Evolutionary conservation across 805 yeast species (phyloP).

Genomic region (Barnettozyma vustinii): DNA sequence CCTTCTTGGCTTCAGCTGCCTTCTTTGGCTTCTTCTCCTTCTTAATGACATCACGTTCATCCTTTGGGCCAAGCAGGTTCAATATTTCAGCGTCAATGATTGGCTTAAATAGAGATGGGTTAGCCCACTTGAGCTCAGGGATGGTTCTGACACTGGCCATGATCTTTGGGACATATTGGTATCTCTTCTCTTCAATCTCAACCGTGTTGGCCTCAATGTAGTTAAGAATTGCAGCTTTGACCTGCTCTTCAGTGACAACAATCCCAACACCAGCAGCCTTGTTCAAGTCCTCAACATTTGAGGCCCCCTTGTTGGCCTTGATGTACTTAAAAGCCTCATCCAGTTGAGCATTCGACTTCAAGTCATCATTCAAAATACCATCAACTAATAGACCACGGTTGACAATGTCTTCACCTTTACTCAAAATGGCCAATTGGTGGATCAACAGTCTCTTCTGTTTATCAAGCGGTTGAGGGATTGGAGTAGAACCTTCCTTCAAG

Average conservation of each 20-base stretch:
- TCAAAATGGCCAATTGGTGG: constrained; percentile 71
- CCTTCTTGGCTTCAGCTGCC: constrained; percentile 24
- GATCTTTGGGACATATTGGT: constrained; percentile 69
- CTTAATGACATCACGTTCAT: constrained; percentile 82
- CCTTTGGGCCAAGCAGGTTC: constrained; percentile 84
- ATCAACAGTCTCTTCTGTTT: constrained; percentile 59
- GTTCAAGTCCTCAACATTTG: constrained; percentile 49
- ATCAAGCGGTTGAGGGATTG: constrained; percentile 37
- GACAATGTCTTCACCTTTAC: constrained; percentile 48
- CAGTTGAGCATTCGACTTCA: constrained; percentile 68
- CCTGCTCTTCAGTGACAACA: constrained; percentile 60
- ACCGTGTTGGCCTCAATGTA: constrained; percentile 57
- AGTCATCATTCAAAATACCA: constrained; percentile 58
- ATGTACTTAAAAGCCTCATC: constrained; percentile 76
- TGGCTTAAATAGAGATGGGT: constrained; percentile 82
- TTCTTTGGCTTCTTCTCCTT: constrained; percentile 63
- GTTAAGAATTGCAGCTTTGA: constrained; percentile 47
- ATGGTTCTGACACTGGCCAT: constrained; percentile 72
- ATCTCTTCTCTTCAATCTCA: constrained; percentile 66
- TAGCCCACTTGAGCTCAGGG: constrained; percentile 85
- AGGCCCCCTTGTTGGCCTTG: constrained; percentile 41
- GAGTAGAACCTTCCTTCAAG: constrained; percentile 37
- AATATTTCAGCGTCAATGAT: constrained; percentile 74
- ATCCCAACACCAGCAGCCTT: constrained; percentile 78
- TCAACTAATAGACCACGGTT: constrained; percentile 48